phyloP scores from a whole-genome alignment of 2,329 filamentous ascomycete species.

The Periconia sp. region DNA sequence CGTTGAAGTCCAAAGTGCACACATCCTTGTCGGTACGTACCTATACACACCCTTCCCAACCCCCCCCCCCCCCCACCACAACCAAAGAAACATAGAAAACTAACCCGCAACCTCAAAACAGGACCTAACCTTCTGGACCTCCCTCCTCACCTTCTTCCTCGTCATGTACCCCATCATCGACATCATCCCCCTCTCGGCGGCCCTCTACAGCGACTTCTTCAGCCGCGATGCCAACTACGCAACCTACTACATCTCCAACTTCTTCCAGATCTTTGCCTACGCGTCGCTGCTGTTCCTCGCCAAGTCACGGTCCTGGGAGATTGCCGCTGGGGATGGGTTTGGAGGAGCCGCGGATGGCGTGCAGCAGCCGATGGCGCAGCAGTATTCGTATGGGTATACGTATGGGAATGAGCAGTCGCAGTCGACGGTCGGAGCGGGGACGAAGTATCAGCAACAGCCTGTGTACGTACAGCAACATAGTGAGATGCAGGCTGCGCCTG shows the following conservation, averaged over 20 bases:
- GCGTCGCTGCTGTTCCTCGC: slow-evolving; percentile 23
- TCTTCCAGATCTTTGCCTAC: slow-evolving; percentile 21
- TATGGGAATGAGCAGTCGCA: too few species aligned
- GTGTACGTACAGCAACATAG: neutral
- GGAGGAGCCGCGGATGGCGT: neutral
- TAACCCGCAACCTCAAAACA: slow-evolving; percentile 3
- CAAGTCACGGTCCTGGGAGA: slow-evolving; percentile 16
- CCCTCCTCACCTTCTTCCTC: slow-evolving; percentile 19
- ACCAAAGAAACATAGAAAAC: neutral
- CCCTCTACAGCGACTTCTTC: neutral
- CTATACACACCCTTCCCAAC: too few species aligned
- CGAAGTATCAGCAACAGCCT: neutral
- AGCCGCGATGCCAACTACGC: slow-evolving; percentile 3
- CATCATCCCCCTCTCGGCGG: slow-evolving; percentile 10
- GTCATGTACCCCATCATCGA: slow-evolving; percentile 18
- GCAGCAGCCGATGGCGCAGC: neutral
- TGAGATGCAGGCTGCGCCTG: neutral
- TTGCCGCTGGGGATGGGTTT: neutral
- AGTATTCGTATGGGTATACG: too few species aligned
- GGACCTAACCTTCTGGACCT: slow-evolving; percentile 19
- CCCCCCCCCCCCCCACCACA: too few species aligned
- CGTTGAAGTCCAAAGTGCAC: too few species aligned
- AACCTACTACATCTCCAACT: slow-evolving; percentile 13
- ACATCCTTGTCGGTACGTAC: too few species aligned
- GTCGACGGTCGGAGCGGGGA: too few species aligned